Evolutionary conservation across 495 filamentous ascomycete genomes (phyloP).

Genomic region (Lophiostoma macrostomum): DNA sequence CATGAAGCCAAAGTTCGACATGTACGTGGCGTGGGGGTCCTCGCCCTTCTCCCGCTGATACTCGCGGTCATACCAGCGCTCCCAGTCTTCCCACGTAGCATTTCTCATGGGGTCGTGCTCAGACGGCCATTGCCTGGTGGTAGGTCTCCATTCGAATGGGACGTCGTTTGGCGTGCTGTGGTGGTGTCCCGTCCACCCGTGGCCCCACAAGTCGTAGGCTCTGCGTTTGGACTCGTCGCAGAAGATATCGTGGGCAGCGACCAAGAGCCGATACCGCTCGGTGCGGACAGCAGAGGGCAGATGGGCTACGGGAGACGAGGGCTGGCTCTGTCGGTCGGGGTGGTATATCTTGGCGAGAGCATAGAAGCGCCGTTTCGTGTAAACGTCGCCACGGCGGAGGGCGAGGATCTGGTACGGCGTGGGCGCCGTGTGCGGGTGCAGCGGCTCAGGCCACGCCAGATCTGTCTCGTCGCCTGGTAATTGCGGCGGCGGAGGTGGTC

Average conservation of each 20-base stretch:
- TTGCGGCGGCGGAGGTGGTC: conserved; percentile 6
- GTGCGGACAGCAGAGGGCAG: conserved; percentile 57
- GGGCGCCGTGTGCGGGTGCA: conserved; percentile 44
- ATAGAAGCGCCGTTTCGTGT: conserved; percentile 80
- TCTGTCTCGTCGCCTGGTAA: conserved; percentile 10
- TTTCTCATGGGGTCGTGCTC: conserved; percentile 61
- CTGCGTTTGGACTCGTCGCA: conserved; percentile 72
- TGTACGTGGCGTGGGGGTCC: conserved; percentile 48
- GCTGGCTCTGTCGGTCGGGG: conserved; percentile 64
- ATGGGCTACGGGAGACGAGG: conserved; percentile 18
- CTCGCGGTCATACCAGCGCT: conserved; percentile 66
- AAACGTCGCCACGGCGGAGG: conserved; percentile 58
- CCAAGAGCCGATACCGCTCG: conserved; percentile 82
- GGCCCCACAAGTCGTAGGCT: conserved; percentile 77
- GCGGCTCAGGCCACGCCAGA: conserved; percentile 22
- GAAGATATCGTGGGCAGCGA: conserved; percentile 86
- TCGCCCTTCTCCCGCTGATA: conserved; percentile 44
- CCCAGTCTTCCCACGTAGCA: conserved; percentile 99
- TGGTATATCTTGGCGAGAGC: conserved; percentile 94
- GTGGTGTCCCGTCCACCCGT: conserved; percentile 65
- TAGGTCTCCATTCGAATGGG: background rate
- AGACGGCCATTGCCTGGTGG: conserved; percentile 27
- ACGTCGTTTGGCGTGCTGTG: conserved; percentile 21
- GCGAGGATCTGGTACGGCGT: conserved; percentile 91
- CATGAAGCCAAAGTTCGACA: conserved; percentile 74